Conservation (phyloP, 2,329 filamentous ascomycete genomes). For the Venturia effusa region DNA sequence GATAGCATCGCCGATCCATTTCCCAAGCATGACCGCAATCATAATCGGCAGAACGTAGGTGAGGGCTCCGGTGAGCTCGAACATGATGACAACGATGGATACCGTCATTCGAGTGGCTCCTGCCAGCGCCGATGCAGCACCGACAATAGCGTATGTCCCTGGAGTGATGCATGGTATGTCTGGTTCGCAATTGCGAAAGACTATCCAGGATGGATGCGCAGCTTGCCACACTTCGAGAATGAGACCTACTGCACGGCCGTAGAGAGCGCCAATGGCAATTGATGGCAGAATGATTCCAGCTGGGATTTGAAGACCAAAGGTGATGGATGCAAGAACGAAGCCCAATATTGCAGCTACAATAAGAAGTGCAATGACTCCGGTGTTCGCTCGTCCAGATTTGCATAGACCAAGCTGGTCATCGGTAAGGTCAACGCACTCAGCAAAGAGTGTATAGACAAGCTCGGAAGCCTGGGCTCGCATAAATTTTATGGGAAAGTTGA, state of each 20-base stretch:
- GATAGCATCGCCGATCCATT: slow-evolving; percentile 96
- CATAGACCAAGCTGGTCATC: slow-evolving; percentile 88
- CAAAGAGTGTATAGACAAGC: slow-evolving; percentile 82
- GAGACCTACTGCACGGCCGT: slow-evolving; percentile 80
- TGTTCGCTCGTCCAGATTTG: slow-evolving; percentile 72
- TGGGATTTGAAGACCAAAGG: slow-evolving; percentile 88
- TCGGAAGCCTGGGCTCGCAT: slow-evolving; percentile 90
- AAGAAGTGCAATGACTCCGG: slow-evolving; percentile 71
- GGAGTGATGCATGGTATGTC: slow-evolving; percentile 84
- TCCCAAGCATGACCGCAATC: slow-evolving; percentile 96
- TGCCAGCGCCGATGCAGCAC: slow-evolving; percentile 84
- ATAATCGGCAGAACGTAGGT: slow-evolving; percentile 92
- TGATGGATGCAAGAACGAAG: slow-evolving; percentile 75
- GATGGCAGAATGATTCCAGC: slow-evolving; percentile 93
- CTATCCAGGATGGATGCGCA: slow-evolving; percentile 63
- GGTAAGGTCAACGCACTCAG: slow-evolving; percentile 71
- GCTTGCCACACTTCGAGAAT: slow-evolving; percentile 80
- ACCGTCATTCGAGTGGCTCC: slow-evolving; percentile 95
- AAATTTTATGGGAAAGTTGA: slow-evolving; percentile 94
- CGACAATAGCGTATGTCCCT: slow-evolving; percentile 92
- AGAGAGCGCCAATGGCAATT: slow-evolving; percentile 88
- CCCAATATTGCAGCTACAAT: slow-evolving; percentile 73
- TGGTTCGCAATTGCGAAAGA: slow-evolving; percentile 72
- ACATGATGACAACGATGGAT: slow-evolving; percentile 97
- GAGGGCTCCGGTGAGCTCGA: slow-evolving; percentile 41